These are phyloP conservation scores for Colletotrichum falcatum DNA, from an alignment of 2,329 filamentous ascomycete genomes.

Conservation along the genomic window DNA sequence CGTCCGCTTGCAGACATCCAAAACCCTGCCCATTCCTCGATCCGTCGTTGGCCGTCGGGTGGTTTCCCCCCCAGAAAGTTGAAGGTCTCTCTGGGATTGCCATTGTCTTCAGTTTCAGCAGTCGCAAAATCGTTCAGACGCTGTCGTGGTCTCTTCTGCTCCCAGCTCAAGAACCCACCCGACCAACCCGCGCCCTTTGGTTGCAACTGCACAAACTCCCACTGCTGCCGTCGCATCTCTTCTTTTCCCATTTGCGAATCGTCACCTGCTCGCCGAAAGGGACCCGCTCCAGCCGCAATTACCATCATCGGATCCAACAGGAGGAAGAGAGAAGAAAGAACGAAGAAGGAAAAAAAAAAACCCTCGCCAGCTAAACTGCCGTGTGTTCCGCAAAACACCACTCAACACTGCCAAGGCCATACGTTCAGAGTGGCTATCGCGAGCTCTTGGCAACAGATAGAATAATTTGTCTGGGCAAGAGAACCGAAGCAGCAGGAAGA, in stretches of 20 bases:
- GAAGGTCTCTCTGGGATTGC: slow-evolving; percentile 14
- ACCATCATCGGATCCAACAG: slow-evolving; percentile 8
- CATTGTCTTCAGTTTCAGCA: slow-evolving; percentile 34
- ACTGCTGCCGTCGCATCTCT: slow-evolving; percentile 20
- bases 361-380: slow-evolving; percentile 8
- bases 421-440: neutral
- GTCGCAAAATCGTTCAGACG: neutral
- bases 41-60: slow-evolving; percentile 27
- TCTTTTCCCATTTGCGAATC: slow-evolving; percentile 7
- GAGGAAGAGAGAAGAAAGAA: neutral
- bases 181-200: slow-evolving; percentile 1
- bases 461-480: slow-evolving; percentile 7
- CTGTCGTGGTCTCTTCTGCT: slow-evolving; percentile 8
- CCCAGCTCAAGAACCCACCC: neutral
- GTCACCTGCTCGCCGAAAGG: slow-evolving; percentile 27
- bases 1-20: slow-evolving; percentile 39
- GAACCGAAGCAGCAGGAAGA: neutral
- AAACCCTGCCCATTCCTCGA: slow-evolving; percentile 29
- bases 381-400: neutral
- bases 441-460: slow-evolving; percentile 5
- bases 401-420: slow-evolving; percentile 5
- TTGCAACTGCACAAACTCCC: slow-evolving; percentile 1
- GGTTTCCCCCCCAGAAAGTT: slow-evolving; percentile 24
- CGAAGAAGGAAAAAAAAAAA: too few species aligned
- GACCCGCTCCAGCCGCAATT: slow-evolving; percentile 1